Evolutionary conservation across 192 early-diverging fungal genomes (phyloP).

Genomic region (Coemansia sp.): DNA sequence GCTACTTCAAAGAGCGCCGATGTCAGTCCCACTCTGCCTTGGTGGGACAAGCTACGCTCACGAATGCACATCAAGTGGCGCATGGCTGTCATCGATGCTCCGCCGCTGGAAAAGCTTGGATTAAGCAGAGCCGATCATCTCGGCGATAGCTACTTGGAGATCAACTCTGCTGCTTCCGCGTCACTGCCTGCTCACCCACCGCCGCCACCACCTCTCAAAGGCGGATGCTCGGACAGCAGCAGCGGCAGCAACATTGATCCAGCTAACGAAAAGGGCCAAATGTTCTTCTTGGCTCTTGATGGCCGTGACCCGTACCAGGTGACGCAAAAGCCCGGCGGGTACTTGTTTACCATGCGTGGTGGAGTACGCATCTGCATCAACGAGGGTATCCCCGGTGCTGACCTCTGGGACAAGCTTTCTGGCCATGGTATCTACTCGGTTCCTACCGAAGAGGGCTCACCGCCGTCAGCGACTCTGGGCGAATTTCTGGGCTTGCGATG

Average conservation of each 20-base stretch:
- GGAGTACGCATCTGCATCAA: constrained; percentile 55
- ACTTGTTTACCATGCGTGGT: constrained; percentile 58
- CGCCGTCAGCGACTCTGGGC: constrained; percentile 39
- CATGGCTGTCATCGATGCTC: constrained; percentile 52
- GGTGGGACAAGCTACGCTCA: constrained; percentile 63
- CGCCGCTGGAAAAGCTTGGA: not conserved
- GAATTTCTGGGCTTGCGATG: constrained; percentile 56
- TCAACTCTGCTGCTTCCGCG: not conserved
- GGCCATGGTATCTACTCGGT: constrained; percentile 52
- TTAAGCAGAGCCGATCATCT: not conserved
- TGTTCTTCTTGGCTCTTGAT: constrained; percentile 56
- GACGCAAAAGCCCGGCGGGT: constrained; percentile 49
- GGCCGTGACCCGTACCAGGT: constrained; percentile 57
- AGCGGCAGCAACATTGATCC: not conserved
- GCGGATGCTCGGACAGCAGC: not conserved
- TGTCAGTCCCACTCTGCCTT: constrained; percentile 52
- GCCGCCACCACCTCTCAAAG: constrained; percentile 7
- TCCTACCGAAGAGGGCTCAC: constrained; percentile 36
- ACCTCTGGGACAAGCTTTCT: constrained; percentile 51
- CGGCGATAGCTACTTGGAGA: constrained; percentile 10
- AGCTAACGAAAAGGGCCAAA: constrained; percentile 39
- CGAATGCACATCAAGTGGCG: constrained; percentile 47
- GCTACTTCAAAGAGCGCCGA: constrained; percentile 56
- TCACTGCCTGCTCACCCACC: not conserved
- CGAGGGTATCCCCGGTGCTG: constrained; percentile 49